Conservation (phyloP, 2,329 filamentous ascomycete species). For the Penicillium italicum region DNA sequence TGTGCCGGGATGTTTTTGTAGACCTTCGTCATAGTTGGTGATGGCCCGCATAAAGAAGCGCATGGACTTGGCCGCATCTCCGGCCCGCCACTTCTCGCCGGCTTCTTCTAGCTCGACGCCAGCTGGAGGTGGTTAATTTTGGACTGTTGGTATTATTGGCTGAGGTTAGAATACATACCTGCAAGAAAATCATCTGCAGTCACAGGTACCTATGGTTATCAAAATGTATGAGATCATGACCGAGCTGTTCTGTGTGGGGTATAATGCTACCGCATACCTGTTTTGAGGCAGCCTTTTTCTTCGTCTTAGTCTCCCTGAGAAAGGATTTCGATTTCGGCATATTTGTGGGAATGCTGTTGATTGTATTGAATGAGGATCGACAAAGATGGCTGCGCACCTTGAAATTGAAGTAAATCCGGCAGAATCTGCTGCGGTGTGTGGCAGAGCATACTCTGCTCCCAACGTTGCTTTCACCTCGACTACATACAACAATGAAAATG, state of each 20-base stretch:
- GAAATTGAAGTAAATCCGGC: slow-evolving; percentile 6
- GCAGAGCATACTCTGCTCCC: neutral
- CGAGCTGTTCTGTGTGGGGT: neutral
- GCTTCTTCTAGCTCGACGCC: slow-evolving; percentile 68
- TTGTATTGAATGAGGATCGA: neutral
- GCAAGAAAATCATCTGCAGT: slow-evolving; percentile 67
- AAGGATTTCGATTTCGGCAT: slow-evolving; percentile 43
- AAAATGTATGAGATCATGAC: slow-evolving; percentile 5
- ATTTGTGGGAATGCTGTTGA: slow-evolving; percentile 1
- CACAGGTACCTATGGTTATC: slow-evolving; percentile 51
- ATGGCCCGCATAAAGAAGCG: slow-evolving; percentile 60
- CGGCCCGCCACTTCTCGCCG: slow-evolving; percentile 70
- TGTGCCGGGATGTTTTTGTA: slow-evolving; percentile 57
- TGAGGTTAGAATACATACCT: slow-evolving; percentile 36
- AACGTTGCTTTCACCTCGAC: neutral
- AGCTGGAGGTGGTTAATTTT: slow-evolving; percentile 35
- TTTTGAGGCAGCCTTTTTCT: slow-evolving; percentile 40
- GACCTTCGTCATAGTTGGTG: slow-evolving; percentile 61
- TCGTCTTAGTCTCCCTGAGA: slow-evolving; percentile 42
- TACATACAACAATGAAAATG: neutral
- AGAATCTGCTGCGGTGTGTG: slow-evolving; percentile 10
- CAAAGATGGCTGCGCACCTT: neutral
- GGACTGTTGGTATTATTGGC: neutral
- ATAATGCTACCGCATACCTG: slow-evolving; percentile 29
- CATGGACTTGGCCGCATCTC: slow-evolving; percentile 63